phyloP scores from a whole-genome alignment of 768 basidiomycete genomes.

The Boletellus ananas region DNA sequence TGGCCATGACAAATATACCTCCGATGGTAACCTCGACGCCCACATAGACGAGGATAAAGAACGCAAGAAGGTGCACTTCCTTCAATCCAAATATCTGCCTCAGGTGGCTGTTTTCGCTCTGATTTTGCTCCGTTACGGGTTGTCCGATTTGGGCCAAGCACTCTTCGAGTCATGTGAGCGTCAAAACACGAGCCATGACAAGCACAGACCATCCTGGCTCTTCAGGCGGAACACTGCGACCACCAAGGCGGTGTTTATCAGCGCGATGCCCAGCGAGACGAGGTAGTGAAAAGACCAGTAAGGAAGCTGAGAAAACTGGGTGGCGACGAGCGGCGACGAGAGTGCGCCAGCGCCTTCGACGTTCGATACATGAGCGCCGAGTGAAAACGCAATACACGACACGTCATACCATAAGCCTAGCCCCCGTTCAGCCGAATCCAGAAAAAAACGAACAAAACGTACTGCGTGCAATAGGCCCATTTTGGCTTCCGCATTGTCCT shows the following conservation, averaged over 20 bases:
- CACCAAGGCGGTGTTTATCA: conserved; percentile 51
- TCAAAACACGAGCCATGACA: not conserved
- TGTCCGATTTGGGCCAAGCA: conserved; percentile 55
- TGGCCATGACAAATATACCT: conserved; percentile 23
- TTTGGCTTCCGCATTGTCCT: conserved; percentile 36
- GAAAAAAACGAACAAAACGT: conserved; percentile 30
- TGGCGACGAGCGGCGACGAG: conserved; percentile 69
- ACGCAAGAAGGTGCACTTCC: conserved; percentile 58
- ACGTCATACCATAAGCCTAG: conserved; percentile 33
- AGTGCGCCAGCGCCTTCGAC: conserved; percentile 60
- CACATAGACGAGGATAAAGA: conserved; percentile 65
- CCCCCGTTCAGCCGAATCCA: not conserved
- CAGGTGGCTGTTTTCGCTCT: conserved; percentile 37
- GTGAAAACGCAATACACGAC: not conserved
- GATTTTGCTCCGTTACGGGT: conserved; percentile 33
- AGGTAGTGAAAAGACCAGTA: conserved; percentile 82
- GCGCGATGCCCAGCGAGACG: conserved; percentile 61
- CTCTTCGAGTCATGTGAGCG: conserved; percentile 34
- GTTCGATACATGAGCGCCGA: conserved; percentile 6
- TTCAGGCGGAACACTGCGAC: conserved; percentile 62
- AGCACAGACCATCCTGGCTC: conserved; percentile 57
- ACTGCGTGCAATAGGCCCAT: conserved; percentile 41
- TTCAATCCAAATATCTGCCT: conserved; percentile 50
- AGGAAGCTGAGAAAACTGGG: conserved; percentile 65
- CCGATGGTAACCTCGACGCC: conserved; percentile 59